Evolutionary conservation across 192 early-diverging fungal genomes (phyloP), one percentile per base, ranked within the genome.

Genomic region (Dispira simplex): DNA sequence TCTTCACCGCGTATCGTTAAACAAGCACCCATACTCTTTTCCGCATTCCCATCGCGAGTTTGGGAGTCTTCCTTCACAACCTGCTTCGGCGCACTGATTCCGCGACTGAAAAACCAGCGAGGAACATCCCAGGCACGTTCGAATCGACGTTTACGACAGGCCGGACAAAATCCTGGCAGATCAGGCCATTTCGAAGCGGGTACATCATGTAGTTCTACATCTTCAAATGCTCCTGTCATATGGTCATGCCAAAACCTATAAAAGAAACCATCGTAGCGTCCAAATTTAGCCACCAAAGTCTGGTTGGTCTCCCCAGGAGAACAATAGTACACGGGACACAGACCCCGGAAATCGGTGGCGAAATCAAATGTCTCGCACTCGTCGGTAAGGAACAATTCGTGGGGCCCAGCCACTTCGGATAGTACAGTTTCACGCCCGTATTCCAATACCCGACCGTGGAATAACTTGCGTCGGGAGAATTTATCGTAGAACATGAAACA

Each of bases 181-280:
- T 64, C 46, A 66, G 57, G n/a, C 65, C 72, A 43, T 43, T 63
- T 51, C 67, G 65, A 48, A 39, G 45, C 10, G 46, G 62, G 10
- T 65, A 67, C 55, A 66, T 45, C 55, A 54, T 79, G 67, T 28
- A 52, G 12, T 46, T 67, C 68, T 10, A 71, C 82, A 63, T 81
- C 84, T 65, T 81, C 79, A 52, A 76, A 84, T 23, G 65, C 63
- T n/a, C 76, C 81, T 16, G 66, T 70, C 20, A 70, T 48, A 26
- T 52, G 27, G 57, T 84, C 81, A 52, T 84, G 83, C 80, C 77
- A 82, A 51, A 71, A 80, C 63, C 79, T 63, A 63, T 78, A 81
- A 51, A 77, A 76, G 54, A 77, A 60, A 14, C 64, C 65, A 11
- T 65, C 63, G 39, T 64, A 64, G 25, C 63, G 28, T 8, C 67